Percentiles rank a stretch among this genome's conserved stretches.
These are phyloP conservation scores for Kodamaea plutei DNA, from an alignment of 1,139 yeast species.

Conservation along the genomic window DNA sequence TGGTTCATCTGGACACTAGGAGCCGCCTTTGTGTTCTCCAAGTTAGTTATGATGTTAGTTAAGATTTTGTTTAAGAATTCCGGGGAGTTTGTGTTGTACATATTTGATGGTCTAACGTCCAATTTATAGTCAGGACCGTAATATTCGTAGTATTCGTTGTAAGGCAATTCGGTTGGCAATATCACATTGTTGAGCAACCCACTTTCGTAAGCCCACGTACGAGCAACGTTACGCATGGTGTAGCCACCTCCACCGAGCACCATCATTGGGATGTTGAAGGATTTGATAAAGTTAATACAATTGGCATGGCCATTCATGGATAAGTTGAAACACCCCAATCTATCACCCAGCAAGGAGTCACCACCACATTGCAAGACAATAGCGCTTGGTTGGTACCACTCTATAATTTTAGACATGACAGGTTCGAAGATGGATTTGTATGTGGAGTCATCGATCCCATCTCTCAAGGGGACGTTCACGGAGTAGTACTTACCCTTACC, in stretches of 20 bases:
- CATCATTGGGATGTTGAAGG: constrained; percentile 83
- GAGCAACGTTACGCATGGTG: constrained; percentile 93
- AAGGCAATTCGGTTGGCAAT: constrained; percentile 82
- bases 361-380: constrained; percentile 93
- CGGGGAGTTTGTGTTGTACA: constrained; percentile 94
- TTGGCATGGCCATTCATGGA: constrained; percentile 94
- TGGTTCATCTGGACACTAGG: constrained; percentile 93
- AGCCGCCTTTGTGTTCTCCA: constrained; percentile 87
- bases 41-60: constrained; percentile 69
- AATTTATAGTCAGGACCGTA: constrained; percentile 93
- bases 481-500: constrained; percentile 87
- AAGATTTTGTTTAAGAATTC: constrained; percentile 86
- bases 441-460: constrained; percentile 88
- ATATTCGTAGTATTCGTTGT: constrained; percentile 94
- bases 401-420: constrained; percentile 73
- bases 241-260: constrained; percentile 98
- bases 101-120: constrained; percentile 91
- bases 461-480: constrained; percentile 84
- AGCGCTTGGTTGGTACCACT: constrained; percentile 92
- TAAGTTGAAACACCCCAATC: constrained; percentile 87
- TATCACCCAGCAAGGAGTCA: constrained; percentile 86
- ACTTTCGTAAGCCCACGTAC: constrained; percentile 95
- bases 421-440: constrained; percentile 88
- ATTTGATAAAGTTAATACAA: constrained; percentile 85
- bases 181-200: constrained; percentile 79